A percentile compares a stretch with the other conserved stretches of the same genome.
phyloP scores from a whole-genome alignment of 257 asterid genomes.

The Gentiana dahurica region DNA sequence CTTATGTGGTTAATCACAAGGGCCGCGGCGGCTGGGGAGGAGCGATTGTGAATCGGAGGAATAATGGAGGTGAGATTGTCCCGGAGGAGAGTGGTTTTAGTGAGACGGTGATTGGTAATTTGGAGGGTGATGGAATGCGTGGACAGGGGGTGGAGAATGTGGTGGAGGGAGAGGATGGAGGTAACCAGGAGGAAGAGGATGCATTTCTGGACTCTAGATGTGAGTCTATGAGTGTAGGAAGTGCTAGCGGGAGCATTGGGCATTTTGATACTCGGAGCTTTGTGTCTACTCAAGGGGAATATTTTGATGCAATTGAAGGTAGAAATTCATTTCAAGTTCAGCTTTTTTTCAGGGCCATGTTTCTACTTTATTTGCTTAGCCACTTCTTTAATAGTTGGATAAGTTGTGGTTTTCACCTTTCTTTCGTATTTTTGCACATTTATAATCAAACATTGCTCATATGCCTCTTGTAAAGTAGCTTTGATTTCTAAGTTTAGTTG shows the following conservation, averaged over 20 bases:
- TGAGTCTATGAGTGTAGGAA: conserved; percentile 23
- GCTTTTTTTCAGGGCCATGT: background rate
- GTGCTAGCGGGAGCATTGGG: conserved; percentile 27
- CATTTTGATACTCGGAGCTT: conserved; percentile 48
- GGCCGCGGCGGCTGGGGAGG: conserved; percentile 50
- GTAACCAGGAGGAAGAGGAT: conserved; percentile 21
- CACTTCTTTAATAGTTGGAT: no score
- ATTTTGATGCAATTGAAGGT: conserved; percentile 86
- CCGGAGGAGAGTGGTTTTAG: conserved; percentile 8
- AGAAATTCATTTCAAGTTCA: background rate
- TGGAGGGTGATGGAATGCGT: conserved; percentile 12
- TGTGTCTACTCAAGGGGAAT: conserved; percentile 53
- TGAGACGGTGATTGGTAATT: background rate
- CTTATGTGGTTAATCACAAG: conserved; percentile 66
- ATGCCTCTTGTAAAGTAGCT: no score
- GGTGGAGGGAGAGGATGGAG: conserved; percentile 9
- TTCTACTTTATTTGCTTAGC: background rate
- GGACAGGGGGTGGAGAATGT: conserved; percentile 8
- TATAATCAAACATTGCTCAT: no score
- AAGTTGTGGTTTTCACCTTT: background rate
- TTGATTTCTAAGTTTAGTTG: no score
- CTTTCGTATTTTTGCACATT: background rate
- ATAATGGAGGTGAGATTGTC: conserved; percentile 12
- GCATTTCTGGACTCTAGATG: conserved; percentile 32
- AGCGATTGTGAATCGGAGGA: conserved; percentile 14